A percentile compares a stretch with the other conserved stretches of the same genome.
These are phyloP conservation scores for Xylaria intraflava DNA, from an alignment of 495 filamentous ascomycete species.

Conservation along the genomic window DNA sequence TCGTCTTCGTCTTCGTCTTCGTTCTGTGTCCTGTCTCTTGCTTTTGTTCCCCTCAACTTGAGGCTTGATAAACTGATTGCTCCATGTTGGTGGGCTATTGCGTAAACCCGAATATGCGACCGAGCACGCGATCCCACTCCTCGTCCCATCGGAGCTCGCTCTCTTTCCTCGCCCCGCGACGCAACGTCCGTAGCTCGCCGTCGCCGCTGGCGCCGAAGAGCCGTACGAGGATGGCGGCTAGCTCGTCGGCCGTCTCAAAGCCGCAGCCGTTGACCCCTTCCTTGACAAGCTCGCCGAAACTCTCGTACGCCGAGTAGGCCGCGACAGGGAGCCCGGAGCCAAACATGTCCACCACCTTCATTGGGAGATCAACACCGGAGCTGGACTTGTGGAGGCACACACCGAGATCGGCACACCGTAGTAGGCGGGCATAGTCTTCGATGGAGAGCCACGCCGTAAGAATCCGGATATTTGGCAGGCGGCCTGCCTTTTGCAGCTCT, in stretches of 20 bases:
- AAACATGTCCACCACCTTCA: conserved; percentile 99
- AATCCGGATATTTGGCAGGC: conserved; percentile 62
- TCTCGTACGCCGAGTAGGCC: conserved; percentile 74
- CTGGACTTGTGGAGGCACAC: conserved; percentile 88
- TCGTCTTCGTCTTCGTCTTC: not conserved
- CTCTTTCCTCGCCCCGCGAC: conserved; percentile 68
- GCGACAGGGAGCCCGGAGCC: conserved; percentile 86
- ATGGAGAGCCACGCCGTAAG: conserved; percentile 76
- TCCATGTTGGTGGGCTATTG: conserved; percentile 5
- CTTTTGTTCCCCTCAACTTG: not conserved
- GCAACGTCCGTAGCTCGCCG: conserved; percentile 53
- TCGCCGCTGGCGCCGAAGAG: conserved; percentile 48
- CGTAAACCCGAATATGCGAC: conserved; percentile 57
- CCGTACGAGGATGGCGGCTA: conserved; percentile 52
- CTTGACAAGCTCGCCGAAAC: conserved; percentile 78
- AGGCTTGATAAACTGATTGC: not conserved
- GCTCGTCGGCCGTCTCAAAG: conserved; percentile 60
- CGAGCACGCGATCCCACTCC: conserved; percentile 81
- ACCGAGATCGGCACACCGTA: conserved; percentile 85
- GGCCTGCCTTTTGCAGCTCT: conserved; percentile 49
- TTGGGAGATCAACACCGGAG: conserved; percentile 91
- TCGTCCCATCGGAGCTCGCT: conserved; percentile 81
- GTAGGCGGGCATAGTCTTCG: conserved; percentile 73
- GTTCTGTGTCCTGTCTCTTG: not conserved
- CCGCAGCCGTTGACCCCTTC: conserved; percentile 81